Evolutionary conservation across 768 basidiomycete species (phyloP), one percentile per base, ranked within the genome.

Genomic region (Boletus tomentosulus): DNA sequence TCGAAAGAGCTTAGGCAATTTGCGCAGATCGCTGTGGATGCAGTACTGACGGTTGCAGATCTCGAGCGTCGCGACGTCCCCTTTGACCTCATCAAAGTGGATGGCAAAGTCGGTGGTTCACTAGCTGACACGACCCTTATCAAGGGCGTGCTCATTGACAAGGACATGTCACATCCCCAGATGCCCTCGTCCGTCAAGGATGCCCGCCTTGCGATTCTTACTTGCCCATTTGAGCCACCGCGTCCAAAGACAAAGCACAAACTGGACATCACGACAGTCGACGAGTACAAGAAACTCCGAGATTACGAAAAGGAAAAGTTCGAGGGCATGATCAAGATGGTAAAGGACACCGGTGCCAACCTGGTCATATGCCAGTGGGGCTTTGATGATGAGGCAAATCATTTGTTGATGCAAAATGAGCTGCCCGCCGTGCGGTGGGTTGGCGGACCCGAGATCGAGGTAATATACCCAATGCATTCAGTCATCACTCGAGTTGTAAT

Each of bases 281-380:
- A 98, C 19, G 97, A 98, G 74, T 99, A 88, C 79, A 92, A 90
- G 70, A 95, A 92, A 67, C 79, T 99, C 58, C 82, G 92, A 56
- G 87, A 85, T 53, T 99, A 99, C 64, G 97, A 99, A 76, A 89
- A 89, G 75, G 86, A 90, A 68, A 99, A 97, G 74, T 99, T 99
- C 64, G 78, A 82, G 58, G 88, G 93, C 66, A 99, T 99, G 97
- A 98, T 99, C 72, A 87, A 89, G 72, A 77, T 84, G 69, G 95
- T 98, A 54, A 96, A 98, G 71, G 87, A 96, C 63, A 89, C 95
- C 15, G 97, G 97, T 35, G 96, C 97, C 13, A 99, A 99, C 72
- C 74, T 99, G 55, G 97, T 99, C 60, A 98, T 99, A 63, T 99
- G 97, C 73, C 97, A 99, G 68, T 99, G 97, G 97, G 97, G 97